These are phyloP conservation scores for Pilaira anomala DNA, from an alignment of 192 early-diverging fungal genomes.

Conservation along the genomic window DNA sequence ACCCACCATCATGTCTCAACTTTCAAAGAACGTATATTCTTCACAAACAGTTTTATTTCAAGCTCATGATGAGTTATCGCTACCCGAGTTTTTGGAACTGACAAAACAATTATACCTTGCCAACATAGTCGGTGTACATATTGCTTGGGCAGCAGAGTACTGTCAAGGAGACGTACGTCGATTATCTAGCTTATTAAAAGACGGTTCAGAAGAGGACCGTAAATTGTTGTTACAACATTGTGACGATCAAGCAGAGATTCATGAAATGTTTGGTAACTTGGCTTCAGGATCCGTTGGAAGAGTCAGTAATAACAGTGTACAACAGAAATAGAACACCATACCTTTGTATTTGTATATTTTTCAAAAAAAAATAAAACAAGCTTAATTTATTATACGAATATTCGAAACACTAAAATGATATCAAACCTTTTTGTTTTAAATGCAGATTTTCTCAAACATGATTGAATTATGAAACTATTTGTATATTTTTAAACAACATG, in stretches of 20 bases:
- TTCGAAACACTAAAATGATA: no score
- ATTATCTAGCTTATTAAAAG: constrained; percentile 1
- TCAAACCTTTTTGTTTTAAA: no score
- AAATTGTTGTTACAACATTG: constrained; percentile 11
- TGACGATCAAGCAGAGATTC: constrained; percentile 26
- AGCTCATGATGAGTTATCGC: constrained; percentile 14
- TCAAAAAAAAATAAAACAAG: no score
- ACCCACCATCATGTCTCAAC: constrained; percentile 17
- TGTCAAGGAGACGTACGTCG: background rate
- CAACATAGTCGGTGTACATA: constrained; percentile 10
- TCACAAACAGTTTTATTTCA: constrained; percentile 22
- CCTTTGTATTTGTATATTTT: no score
- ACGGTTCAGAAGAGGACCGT: background rate
- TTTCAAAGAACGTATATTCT: constrained; percentile 24
- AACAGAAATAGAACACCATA: no score
- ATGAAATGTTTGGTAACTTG: constrained; percentile 24
- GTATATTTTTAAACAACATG: no score
- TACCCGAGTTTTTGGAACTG: constrained; percentile 13
- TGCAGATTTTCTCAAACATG: no score
- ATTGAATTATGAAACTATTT: no score
- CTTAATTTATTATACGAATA: no score
- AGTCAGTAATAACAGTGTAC: no score
- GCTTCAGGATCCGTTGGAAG: background rate
- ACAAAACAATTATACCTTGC: constrained; percentile 3
- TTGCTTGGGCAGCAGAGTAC: constrained; percentile 31